Base-by-base conservation (phyloP, 257 asterid species). In the Rhazya stricta region DNA sequence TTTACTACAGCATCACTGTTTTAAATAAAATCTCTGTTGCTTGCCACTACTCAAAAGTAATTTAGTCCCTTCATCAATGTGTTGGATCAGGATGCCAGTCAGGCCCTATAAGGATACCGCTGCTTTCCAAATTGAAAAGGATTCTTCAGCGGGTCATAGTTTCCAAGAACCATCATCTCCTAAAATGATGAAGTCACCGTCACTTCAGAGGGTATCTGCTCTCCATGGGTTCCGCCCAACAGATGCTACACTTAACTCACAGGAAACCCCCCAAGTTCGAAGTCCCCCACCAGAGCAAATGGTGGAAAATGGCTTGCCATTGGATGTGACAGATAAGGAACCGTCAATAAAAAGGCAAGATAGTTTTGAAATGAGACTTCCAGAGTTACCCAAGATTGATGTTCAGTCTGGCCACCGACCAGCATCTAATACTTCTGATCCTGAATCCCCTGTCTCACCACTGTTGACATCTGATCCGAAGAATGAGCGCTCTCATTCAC, bases 381-480 rank as follows among this genome's bases (percentile, higher is more conserved):
- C 99, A 15, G 96, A 95, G 69, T 83, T 95, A 78, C 99, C 98
- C 80, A 95, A 88, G 91, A 90, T 95, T 81, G 98, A 92, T 41
- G 96, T 95, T 74, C 94, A 89, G 60, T 83, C 97, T 78, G 87
- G 89, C 70, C 89, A 90, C 82, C 86, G 89, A 68, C 96, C 90
- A 81, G 85, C 83, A 72, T 82, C 82, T 37, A 80, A 82, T 80
- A 82, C 84, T 71, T 91, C 99, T 42, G 96, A 89, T 84, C 99
- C 99, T 18, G 99, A 95, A 82, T 95, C 99, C 72, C 99, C 99
- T 21, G 92, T 95, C 81, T 95, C 99, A 32, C 99, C 97, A n/a
- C 96, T 95, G 76, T 85, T 95, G 91, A 95, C 98, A 79, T 95
- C 99, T 63, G 99, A 95, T 80, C 99, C 99, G 7, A 86, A 89